A percentile compares a stretch with the other conserved stretches of the same genome.
These are phyloP conservation scores for Sclerotinia glacialis DNA, from an alignment of 2,329 filamentous ascomycete genomes.

Conservation along the genomic window DNA sequence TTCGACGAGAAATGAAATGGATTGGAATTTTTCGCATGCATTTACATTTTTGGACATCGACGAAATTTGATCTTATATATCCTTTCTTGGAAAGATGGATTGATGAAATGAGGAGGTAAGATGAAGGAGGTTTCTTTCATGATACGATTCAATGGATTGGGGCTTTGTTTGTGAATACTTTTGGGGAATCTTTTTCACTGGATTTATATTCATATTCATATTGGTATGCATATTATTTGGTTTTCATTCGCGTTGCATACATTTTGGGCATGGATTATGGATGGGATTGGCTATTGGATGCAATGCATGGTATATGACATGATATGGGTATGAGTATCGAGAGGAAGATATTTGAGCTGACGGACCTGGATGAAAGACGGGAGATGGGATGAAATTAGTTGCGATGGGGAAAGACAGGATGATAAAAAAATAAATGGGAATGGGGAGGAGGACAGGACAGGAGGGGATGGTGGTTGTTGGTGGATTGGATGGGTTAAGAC, in stretches of 20 bases:
- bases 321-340: not conserved
- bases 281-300: not conserved
- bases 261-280: constrained; percentile 6
- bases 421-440: not conserved
- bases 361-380: no score
- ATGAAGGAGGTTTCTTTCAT: not conserved
- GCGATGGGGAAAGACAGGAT: not conserved
- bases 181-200: not conserved
- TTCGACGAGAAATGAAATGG: not conserved
- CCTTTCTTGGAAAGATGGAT: not conserved
- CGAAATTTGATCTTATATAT: not conserved
- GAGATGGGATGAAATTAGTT: not conserved
- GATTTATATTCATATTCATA: not conserved
- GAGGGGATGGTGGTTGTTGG: not conserved
- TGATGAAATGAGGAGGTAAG: constrained; percentile 8
- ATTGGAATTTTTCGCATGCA: not conserved
- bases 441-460: not conserved
- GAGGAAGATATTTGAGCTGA: not conserved
- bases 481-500: not conserved
- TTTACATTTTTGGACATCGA: not conserved
- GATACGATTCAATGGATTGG: not conserved
- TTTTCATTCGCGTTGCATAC: constrained; percentile 9
- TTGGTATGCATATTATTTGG: not conserved
- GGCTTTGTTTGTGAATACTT: constrained; percentile 2
- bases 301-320: constrained; percentile 4